These are phyloP conservation scores for Wickerhamomyces pijperi DNA, from an alignment of 805 yeast species.

Conservation along the genomic window DNA sequence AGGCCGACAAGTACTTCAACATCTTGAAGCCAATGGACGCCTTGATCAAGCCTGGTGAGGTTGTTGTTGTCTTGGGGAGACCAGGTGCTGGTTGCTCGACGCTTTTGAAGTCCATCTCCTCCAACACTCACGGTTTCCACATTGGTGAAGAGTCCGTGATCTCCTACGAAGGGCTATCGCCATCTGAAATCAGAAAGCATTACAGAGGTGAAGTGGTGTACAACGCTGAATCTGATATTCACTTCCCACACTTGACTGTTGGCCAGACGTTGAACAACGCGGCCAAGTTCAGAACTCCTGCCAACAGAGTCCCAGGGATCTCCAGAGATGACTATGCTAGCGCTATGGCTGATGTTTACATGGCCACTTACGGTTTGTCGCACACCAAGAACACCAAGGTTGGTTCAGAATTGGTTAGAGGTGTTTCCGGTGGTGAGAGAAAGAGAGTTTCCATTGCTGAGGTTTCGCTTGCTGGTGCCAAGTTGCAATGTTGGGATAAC, in stretches of 20 bases:
- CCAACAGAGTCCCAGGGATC: slow-evolving; percentile 41
- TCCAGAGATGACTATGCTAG: slow-evolving; percentile 35
- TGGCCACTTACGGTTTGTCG: slow-evolving; percentile 39
- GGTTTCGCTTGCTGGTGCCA: slow-evolving; percentile 37
- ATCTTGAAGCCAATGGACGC: slow-evolving; percentile 48
- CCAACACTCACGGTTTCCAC: slow-evolving; percentile 45
- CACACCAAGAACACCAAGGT: slow-evolving; percentile 57
- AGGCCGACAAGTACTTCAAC: slow-evolving; percentile 24
- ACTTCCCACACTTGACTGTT: slow-evolving; percentile 55
- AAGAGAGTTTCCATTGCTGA: slow-evolving; percentile 70
- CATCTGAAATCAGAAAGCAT: slow-evolving; percentile 30
- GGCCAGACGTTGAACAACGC: slow-evolving; percentile 47
- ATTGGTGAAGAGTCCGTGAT: slow-evolving; percentile 33
- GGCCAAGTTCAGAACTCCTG: slow-evolving; percentile 44
- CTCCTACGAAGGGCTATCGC: slow-evolving; percentile 38
- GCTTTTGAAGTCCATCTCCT: slow-evolving; percentile 42
- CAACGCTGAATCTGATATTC: slow-evolving; percentile 53
- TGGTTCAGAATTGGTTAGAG: slow-evolving; percentile 56
- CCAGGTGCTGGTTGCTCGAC: slow-evolving; percentile 72
- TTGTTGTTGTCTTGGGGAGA: slow-evolving; percentile 66
- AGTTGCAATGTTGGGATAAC: slow-evolving; percentile 44
- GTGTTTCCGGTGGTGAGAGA: slow-evolving; percentile 69
- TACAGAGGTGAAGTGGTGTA: slow-evolving; percentile 56
- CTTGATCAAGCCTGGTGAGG: slow-evolving; percentile 47
- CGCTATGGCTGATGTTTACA: slow-evolving; percentile 36